phyloP scores from a whole-genome alignment of 805 yeast genomes.

The Candida palmyrensis region DNA sequence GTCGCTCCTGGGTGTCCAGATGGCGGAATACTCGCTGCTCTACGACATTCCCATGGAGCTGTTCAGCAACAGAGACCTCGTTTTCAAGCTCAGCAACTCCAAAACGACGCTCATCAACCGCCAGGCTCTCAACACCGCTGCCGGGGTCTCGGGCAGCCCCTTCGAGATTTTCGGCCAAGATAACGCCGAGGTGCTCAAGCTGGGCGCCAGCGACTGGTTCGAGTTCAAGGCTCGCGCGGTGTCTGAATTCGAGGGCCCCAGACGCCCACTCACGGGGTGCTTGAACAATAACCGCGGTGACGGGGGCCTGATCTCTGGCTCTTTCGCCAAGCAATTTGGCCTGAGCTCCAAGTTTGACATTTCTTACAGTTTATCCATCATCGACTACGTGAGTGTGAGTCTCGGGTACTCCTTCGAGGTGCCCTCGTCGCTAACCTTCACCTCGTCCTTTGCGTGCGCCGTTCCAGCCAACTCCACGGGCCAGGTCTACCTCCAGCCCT shows the following conservation, averaged over 20 bases:
- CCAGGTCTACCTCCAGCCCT: slow-evolving; percentile 16
- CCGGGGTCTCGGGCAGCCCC: slow-evolving; percentile 7
- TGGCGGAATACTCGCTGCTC: no score
- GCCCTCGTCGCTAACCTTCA: slow-evolving; percentile 7
- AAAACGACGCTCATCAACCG: no score
- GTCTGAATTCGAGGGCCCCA: slow-evolving; percentile 6
- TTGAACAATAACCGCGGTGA: slow-evolving; percentile 13
- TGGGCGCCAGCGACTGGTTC: slow-evolving; percentile 11
- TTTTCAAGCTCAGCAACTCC: no score
- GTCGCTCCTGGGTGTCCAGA: no score
- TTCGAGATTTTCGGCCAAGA: slow-evolving; percentile 2
- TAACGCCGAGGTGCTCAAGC: no score
- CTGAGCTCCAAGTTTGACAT: slow-evolving; percentile 10
- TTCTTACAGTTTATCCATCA: slow-evolving; percentile 5
- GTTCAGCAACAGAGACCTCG: no score
- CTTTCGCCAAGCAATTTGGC: slow-evolving; percentile 11
- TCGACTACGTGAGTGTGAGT: background rate
- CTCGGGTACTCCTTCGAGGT: slow-evolving; percentile 4
- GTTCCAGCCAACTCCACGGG: slow-evolving; percentile 15
- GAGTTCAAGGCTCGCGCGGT: slow-evolving; percentile 8
- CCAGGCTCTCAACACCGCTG: slow-evolving; percentile 14
- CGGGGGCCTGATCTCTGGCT: slow-evolving; percentile 15
- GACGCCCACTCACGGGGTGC: slow-evolving; percentile 15
- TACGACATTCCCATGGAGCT: no score
- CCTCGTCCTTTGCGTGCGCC: slow-evolving; percentile 12